Evolutionary conservation across 345 rosid species (phyloP), one percentile per base, ranked within the genome.

Genomic region (Lepidium africanum): DNA sequence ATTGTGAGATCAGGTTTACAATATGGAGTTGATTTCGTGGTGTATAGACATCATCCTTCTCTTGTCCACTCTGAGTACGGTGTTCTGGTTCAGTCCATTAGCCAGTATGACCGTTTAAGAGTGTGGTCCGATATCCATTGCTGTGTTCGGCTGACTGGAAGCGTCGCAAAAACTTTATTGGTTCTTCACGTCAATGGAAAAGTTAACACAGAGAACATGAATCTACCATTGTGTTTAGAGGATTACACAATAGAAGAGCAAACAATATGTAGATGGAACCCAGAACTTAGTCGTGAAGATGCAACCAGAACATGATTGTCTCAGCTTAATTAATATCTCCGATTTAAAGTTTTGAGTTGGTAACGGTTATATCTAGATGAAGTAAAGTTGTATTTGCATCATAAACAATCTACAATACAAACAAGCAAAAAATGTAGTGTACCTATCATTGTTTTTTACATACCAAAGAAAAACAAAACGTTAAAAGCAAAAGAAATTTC

Each of bases 1-100:
- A 82, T 87, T 56, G 77, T 87, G 48, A 78, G 89, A 71, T 74
- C 84, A 0, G 91, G 89, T 47, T 81, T 78, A 2, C 89, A 81
- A 73, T 89, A 83, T 50, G 94, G 92, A 11, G 92, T 84, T 12
- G 91, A 87, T 49, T 86, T 76, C 33, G 88, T 83, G 25, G 91
- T 80, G 1, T 89, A 92, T 15, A 5, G 58, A 10, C 58, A 69
- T 12, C 65, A 58, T 58, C 50, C 50, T 27, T 69, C 58, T 56
- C 73, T 58, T 48, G 58, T 69, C 32, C 65, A 69, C 21, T 58
- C 50, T 49, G 58, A 58, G 14, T 57, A 46, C 40, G 9, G 65
- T 0, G 40, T 58, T 15, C 0, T 57, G 1, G 58, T 67, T 43
- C 23, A 67, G 46, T 55, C 42, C 6, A 0, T 9, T 17, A 1